Evolutionary conservation across 495 filamentous ascomycete species (phyloP).

Genomic region (Aspergillus ostianus): DNA sequence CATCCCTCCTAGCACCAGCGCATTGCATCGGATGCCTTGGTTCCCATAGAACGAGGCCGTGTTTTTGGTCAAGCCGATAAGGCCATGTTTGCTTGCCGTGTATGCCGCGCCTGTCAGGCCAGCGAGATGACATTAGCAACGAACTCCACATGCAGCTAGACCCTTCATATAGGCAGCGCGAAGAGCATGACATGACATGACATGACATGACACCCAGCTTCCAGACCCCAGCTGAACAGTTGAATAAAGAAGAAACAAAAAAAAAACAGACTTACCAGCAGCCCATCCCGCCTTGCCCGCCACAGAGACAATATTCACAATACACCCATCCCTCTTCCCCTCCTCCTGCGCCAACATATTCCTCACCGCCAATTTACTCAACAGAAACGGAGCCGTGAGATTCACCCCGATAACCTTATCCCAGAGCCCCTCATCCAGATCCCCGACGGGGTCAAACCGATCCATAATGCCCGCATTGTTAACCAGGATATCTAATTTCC

Average conservation of each 20-base stretch:
- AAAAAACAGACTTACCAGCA: conserved; percentile 25
- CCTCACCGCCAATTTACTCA: conserved; percentile 51
- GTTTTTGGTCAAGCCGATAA: conserved; percentile 62
- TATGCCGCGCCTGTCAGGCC: conserved; percentile 51
- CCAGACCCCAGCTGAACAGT: not conserved
- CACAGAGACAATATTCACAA: conserved; percentile 41
- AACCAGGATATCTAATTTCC: conserved; percentile 40
- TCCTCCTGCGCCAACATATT: conserved; percentile 37
- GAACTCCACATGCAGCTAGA: not conserved
- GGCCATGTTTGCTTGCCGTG: conserved; percentile 35
- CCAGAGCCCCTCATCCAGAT: conserved; percentile 50
- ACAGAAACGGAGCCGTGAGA: conserved; percentile 55
- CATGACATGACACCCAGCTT: not conserved
- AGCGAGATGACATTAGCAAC: conserved; percentile 7
- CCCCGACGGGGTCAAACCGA: conserved; percentile 53
- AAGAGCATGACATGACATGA: not conserved
- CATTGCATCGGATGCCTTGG: conserved; percentile 57
- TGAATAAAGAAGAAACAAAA: not conserved
- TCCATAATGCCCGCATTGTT: conserved; percentile 57
- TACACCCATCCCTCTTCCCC: conserved; percentile 27
- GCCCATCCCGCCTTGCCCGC: conserved; percentile 34
- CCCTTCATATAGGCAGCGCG: too few species aligned
- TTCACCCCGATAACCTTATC: conserved; percentile 59
- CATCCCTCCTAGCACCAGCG: conserved; percentile 57
- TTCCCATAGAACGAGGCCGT: conserved; percentile 57